These are phyloP conservation scores for Colletotrichum sp. DNA, from an alignment of 2,329 filamentous ascomycete genomes.

Conservation along the genomic window DNA sequence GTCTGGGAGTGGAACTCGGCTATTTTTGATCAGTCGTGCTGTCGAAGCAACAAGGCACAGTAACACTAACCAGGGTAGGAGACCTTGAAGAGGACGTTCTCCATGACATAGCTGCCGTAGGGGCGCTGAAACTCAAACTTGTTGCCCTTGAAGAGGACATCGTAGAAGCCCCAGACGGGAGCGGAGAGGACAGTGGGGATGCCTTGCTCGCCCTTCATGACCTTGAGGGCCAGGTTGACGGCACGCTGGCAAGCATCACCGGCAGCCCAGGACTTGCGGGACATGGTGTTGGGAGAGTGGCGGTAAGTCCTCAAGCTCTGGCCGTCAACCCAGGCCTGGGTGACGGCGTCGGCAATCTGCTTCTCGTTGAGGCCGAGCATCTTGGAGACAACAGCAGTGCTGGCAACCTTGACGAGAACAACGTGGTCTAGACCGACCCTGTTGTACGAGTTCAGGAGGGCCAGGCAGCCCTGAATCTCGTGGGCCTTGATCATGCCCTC, in stretches of 20 bases:
- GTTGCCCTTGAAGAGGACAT: slow-evolving; percentile 95
- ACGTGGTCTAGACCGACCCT: slow-evolving; percentile 98
- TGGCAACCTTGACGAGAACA: slow-evolving; percentile 96
- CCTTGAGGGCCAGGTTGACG: slow-evolving; percentile 89
- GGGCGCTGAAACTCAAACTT: slow-evolving; percentile 95
- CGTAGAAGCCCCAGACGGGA: slow-evolving; percentile 97
- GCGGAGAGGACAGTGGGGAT: slow-evolving; percentile 92
- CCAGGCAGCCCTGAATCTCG: slow-evolving; percentile 97
- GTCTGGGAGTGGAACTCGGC: slow-evolving; percentile 99
- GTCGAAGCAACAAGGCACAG: background rate
- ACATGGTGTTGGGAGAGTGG: slow-evolving; percentile 99
- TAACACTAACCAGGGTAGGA: slow-evolving; percentile 82
- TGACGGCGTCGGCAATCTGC: slow-evolving; percentile 94
- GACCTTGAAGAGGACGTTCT: slow-evolving; percentile 99
- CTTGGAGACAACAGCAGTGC: slow-evolving; percentile 91
- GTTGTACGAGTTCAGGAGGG: slow-evolving; percentile 98
- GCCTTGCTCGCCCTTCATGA: slow-evolving; percentile 88
- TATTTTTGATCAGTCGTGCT: slow-evolving; percentile 3
- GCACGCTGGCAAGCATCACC: slow-evolving; percentile 97
- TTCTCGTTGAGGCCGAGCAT: slow-evolving; percentile 89
- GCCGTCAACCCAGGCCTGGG: slow-evolving; percentile 97
- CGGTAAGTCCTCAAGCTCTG: slow-evolving; percentile 96
- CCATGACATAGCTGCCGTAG: slow-evolving; percentile 99
- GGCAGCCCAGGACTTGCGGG: slow-evolving; percentile 97
- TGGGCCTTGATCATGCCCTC: slow-evolving; percentile 99